Evolutionary conservation across 371 early-diverging fungal species (phyloP).

Genomic region (Nematocida ironsii): DNA sequence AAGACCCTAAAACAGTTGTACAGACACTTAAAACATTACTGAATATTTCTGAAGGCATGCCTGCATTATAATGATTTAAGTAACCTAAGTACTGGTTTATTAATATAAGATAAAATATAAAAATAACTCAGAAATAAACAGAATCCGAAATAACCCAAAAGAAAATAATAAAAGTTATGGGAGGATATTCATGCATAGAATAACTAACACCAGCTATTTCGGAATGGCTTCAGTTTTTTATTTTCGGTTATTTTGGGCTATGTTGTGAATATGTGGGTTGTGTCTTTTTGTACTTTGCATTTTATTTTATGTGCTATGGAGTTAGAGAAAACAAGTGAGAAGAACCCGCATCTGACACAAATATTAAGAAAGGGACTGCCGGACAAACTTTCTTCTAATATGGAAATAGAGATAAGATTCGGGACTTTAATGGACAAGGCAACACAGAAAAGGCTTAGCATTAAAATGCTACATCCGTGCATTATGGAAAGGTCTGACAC

Average conservation of each 20-base stretch:
- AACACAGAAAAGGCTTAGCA: conserved; percentile 17
- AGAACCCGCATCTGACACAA: conserved; percentile 15
- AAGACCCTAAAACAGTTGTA: background rate
- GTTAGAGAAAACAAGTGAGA: conserved; percentile 15
- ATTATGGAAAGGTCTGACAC: conserved; percentile 37
- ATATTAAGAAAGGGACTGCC: conserved; percentile 23
- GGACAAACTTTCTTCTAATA: conserved; percentile 4
- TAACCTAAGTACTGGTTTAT: too few relatives aligned
- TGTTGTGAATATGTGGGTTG: too few relatives aligned
- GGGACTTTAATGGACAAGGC: conserved; percentile 44
- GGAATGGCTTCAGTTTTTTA: too few relatives aligned
- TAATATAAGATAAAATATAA: too few relatives aligned
- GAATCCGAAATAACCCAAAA: too few relatives aligned
- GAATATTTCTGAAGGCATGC: background rate
- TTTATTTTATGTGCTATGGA: conserved; percentile 25
- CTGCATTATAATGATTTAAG: too few relatives aligned
- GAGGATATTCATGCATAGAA: too few relatives aligned
- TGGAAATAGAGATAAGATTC: conserved; percentile 47
- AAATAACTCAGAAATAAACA: too few relatives aligned
- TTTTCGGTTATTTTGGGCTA: too few relatives aligned
- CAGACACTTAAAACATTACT: background rate
- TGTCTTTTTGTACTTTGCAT: background rate
- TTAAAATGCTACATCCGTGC: conserved; percentile 39
- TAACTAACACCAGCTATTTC: too few relatives aligned
- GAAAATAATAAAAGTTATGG: too few relatives aligned